Base-by-base conservation (phyloP, 805 yeast species). In the Starmera amethionina region DNA sequence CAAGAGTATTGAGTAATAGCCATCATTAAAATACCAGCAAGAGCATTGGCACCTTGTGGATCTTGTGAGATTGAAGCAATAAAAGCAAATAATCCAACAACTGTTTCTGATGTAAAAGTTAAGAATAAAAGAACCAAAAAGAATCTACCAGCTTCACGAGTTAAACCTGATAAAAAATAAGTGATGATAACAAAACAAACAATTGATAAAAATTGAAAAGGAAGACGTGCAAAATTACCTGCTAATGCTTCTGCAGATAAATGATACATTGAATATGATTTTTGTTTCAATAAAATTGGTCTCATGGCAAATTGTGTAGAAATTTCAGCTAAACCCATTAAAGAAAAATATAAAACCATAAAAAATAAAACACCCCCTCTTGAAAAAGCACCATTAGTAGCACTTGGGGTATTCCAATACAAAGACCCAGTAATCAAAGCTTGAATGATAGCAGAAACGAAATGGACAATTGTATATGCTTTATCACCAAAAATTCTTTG, bases 201-300 rank as follows among this genome's bases (percentile, higher is more conserved):
- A 27, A 68, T 52, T 32, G 70, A 64, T 30, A 67, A 46, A 28
- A 73, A 44, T 58, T 82, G 82, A 40, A 75, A 66, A 4, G 90
- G 89, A 43, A 83, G 57, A 38, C 76, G 80, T 4, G 84, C 70
- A 4, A 80, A 43, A 36, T 77, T 64, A 5, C 76, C 64, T 0
- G 86, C 79, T 4, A 83, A 48, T 1, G 86, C 82, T 52, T 82
- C 90, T 4, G 85, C 77, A 12, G 86, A 70, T 3, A 89, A 88
- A 43, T 78, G 77, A 55, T 81, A 85, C 42, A 83, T 69, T 0
- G 86, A 77, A 49, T 79, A 84, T 37, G 72, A 70, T 51, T 79
- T 77, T 55, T 84, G 94, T 52, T 84, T 83, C 49, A 72, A 73
- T 25, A 81, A 70, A 46, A 84, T 75, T 37, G 79, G 73, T 46